phyloP scores from a whole-genome alignment of 164 flowering plant species.

The Tetrastigma voinierianum region DNA sequence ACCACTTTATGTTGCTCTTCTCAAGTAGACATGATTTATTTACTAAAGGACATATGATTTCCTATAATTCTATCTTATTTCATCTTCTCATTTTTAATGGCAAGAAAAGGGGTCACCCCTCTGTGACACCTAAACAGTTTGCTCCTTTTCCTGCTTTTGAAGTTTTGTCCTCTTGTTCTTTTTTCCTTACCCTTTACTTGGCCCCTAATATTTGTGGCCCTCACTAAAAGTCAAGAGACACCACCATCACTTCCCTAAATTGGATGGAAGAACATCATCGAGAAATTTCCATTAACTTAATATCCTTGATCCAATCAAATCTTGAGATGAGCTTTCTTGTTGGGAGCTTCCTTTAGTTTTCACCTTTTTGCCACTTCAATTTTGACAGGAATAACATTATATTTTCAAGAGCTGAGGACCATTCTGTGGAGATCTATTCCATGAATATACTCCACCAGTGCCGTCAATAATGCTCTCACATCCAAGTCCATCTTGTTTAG shows the following conservation, averaged over 20 bases:
- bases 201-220: slow-evolving; percentile 13
- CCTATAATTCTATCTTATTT: slow-evolving; percentile 7
- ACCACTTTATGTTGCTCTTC: slow-evolving; percentile 2
- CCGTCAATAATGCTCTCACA: not conserved
- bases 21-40: not conserved
- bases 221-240: slow-evolving; percentile 20
- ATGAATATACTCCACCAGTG: not conserved
- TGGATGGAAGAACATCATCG: slow-evolving; percentile 14
- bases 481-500: not conserved
- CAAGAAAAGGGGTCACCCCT: slow-evolving; percentile 2
- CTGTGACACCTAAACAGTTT: slow-evolving; percentile 10
- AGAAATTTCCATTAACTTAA: slow-evolving; percentile 17
- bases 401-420: not conserved
- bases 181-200: slow-evolving; percentile 1
- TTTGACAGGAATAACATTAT: not conserved
- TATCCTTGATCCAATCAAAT: slow-evolving; percentile 4
- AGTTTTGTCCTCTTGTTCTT: slow-evolving; percentile 22
- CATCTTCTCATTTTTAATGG: not conserved
- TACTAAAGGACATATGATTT: not conserved
- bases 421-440: not conserved
- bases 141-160: slow-evolving; percentile 18
- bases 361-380: not conserved
- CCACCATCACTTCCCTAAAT: slow-evolving; percentile 13
- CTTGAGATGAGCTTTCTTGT: not conserved
- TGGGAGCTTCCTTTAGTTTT: not conserved